Evolutionary conservation across 164 flowering plant species (phyloP), one percentile per base, ranked within the genome.

Genomic region (Stephania japonica): DNA sequence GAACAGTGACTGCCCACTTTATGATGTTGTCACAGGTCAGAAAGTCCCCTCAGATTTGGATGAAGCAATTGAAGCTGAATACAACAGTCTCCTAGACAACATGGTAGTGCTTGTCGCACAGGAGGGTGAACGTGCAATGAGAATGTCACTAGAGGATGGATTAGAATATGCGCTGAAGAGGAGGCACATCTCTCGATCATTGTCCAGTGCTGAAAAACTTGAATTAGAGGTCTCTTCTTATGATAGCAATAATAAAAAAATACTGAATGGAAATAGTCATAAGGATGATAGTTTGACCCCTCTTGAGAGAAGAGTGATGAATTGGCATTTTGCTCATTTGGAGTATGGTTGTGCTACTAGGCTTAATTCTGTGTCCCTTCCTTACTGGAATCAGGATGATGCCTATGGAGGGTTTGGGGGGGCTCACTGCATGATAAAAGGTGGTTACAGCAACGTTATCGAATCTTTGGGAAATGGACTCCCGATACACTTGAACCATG

Each of bases 391-490:
- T 75, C 99, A 96, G 80, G 99, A 96, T 88, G 99, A 96, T 80
- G 83, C 84, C 70, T 96, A 93, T 85, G 99, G 99, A 76, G 99
- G 99, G 44, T 96, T 96, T 86, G 99, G 99, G 61, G 99, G 99
- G 72, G 92, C 99, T 62, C 99, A 96, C 77, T 93, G 98, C 84
- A 96, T 96, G 99, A 96, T 96, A 47, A 96, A 93, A 90, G 99
- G 98, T 65, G 99, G 99, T 66, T 96, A 93, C 79, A 86, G 98
- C 75, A 80, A 86, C 72, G 92, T 93, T 75, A 86, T 93, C 70
- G 97, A 96, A 77, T 86, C 98, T 77, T 84, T 93, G 56, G 91
- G 86, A 47, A 83, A 87, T 74, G 98, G 95, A 44, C 88, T 93
- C 72, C 11, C 42, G 73, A 83, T 93, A 38, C 86, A 82, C 80